Base-by-base conservation (phyloP, 2,329 filamentous ascomycete species). In the Sphaerostilbella broomeana region DNA sequence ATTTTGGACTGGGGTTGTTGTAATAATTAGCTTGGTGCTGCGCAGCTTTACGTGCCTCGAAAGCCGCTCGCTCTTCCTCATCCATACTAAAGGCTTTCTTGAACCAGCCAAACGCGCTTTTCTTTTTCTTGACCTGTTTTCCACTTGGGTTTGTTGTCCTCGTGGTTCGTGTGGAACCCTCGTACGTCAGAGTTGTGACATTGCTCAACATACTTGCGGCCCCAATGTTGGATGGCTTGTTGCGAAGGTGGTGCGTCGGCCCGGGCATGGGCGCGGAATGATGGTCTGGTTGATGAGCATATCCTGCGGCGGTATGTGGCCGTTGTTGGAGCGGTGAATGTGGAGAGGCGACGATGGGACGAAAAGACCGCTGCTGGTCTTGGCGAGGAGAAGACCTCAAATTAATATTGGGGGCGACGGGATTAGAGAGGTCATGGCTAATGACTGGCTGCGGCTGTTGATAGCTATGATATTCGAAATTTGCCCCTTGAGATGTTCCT, bases 21-120 rank as follows among this genome's bases (percentile, higher is more conserved):
- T 73, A 72, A 45, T 77, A 78, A 2, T 60, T 59, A 41, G 71
- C 69, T 1, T 55, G 58, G 5, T 60, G 56, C 13, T 69, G 62
- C 50, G 67, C 65, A 6, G 65, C 63, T 52, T 65, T 72, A 42
- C 71, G 69, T 31, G 71, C 69, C 53, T 81, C 76, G 47, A 78
- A 82, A 8, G 70, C 69, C 7, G 69, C 66, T 37, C 69, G 70
- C 56, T 82, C 78, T 33, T 81, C 75, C 16, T 82, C 78, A 44
- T 79, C 77, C 18, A 82, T 59, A 22, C 72, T 74, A 37, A 82
- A 82, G 1, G 77, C 77, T 61, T 82, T 81, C 58, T 81, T 81
- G 40, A 82, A 57, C 78, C 78, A 82, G 2, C 77, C 78, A 51
- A 82, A 80, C 1, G 77, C 75, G 50, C 78, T 81, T 47, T 75